Evolutionary conservation across 805 yeast genomes (phyloP), one percentile per base, ranked within the genome.

Genomic region (Lipomyces japonicus): DNA sequence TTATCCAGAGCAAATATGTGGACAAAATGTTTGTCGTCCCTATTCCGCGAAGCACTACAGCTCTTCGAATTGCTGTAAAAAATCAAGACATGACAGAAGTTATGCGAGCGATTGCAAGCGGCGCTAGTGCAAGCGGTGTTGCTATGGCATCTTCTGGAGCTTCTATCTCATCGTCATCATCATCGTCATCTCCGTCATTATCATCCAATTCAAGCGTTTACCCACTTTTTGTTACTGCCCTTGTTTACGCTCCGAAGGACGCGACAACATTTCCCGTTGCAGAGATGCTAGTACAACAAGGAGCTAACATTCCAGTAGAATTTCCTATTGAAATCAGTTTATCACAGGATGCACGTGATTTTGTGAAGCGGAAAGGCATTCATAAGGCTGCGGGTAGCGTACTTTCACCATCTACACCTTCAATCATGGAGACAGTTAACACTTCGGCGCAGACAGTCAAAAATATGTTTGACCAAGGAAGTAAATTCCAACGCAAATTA

Each of bases 1-100:
- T 75, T 62, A 82, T 87, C 41, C 74, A 74, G 5, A 71, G 75
- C 37, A 90, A 90, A 66, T 90, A 90, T 63, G 71, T 73, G 23
- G 68, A 67, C 3, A 79, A 77, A 64, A 70, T 67, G 36, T 89
- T 66, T 61, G 69, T 76, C 10, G 55, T 40, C 4, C 39, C 48
- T 1, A 26, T 40, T n/a, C 60, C 62, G 34, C 51, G 66, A 22
- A 71, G 73, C 4, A 67, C 65, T 40, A 54, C 65, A 6, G 62
- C 57, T 18, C 58, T 72, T 39, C 61, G 72, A 4, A 54, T 60
- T 26, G 71, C 74, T 1, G 65, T 71, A 9, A 49, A 51, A 16
- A 62, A 56, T 36, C 67, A 63, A 39, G 63, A 66, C 40, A 49
- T 71, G 19, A 42, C 61, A 12, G 62, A 49, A 6, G 60, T 61